Evolutionary conservation across 2,329 filamentous ascomycete genomes (phyloP).

Genomic region (Trichophyton rubrum): DNA sequence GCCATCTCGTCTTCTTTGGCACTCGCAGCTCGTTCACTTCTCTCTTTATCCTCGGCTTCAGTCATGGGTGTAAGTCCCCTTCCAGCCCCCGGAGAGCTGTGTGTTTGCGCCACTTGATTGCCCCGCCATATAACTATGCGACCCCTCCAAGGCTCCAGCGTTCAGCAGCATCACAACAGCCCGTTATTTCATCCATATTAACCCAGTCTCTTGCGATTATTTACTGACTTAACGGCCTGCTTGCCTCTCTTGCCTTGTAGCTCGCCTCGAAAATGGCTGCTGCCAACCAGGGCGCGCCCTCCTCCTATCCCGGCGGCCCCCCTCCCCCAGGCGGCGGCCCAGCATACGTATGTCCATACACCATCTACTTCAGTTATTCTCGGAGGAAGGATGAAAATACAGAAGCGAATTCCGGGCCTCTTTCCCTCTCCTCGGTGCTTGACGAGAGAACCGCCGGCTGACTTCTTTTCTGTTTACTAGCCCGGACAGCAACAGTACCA

Average conservation of each 20-base stretch:
- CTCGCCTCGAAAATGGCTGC: constrained; percentile 28
- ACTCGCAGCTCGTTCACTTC: background rate
- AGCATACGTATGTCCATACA: constrained; percentile 41
- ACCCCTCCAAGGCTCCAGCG: background rate
- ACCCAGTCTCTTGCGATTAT: background rate
- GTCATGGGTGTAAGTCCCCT: constrained; percentile 2
- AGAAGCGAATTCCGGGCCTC: background rate
- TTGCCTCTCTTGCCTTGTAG: constrained; percentile 13
- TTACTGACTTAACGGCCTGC: background rate
- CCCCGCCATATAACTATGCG: background rate
- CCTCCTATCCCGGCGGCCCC: constrained; percentile 21
- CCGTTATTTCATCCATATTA: background rate
- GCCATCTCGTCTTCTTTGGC: background rate
- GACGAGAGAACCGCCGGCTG: background rate
- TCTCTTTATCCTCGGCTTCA: background rate
- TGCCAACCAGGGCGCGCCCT: constrained; percentile 23
- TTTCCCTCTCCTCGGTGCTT: background rate
- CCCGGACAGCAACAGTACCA: constrained; percentile 15
- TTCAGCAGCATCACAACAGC: background rate
- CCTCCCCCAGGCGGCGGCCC: constrained; percentile 23
- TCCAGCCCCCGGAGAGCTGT: background rate
- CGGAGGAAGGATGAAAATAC: background rate
- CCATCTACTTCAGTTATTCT: background rate
- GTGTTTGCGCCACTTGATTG: background rate
- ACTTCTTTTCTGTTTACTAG: constrained; percentile 7